Evolutionary conservation across 352 stramenopile species (phyloP).

Genomic region (Phytophthora pini): DNA sequence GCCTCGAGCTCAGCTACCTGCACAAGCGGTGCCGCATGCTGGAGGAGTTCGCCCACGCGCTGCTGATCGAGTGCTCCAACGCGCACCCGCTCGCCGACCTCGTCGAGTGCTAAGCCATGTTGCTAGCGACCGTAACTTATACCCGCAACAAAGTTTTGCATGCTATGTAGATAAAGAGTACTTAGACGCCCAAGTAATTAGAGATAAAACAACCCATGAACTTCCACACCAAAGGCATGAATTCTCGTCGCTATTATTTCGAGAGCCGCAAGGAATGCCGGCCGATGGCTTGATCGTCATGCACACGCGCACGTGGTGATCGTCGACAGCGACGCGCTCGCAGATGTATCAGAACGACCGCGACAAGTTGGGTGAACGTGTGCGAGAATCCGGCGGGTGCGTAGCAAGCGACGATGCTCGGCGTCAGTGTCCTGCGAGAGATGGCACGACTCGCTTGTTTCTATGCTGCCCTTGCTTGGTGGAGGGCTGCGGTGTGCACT

Average conservation of each 20-base stretch:
- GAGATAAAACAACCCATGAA: constrained; percentile 22
- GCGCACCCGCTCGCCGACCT: constrained; percentile 77
- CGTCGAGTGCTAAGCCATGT: constrained; percentile 51
- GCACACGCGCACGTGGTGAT: neutral
- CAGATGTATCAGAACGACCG: constrained; percentile 9
- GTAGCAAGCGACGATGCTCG: constrained; percentile 19
- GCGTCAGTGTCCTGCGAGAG: constrained; percentile 3
- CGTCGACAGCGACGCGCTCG: neutral
- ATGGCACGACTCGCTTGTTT: constrained; percentile 20
- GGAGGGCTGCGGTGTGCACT: constrained; percentile 28
- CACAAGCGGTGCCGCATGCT: constrained; percentile 81
- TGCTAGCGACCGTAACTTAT: constrained; percentile 34
- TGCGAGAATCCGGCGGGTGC: constrained; percentile 19
- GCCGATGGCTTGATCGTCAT: constrained; percentile 11
- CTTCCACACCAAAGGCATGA: neutral
- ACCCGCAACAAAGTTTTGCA: constrained; percentile 36
- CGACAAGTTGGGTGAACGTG: constrained; percentile 11
- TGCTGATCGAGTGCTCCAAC: constrained; percentile 78
- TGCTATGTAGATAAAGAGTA: constrained; percentile 41
- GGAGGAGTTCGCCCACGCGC: constrained; percentile 76
- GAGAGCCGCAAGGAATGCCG: constrained; percentile 10
- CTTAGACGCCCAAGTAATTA: constrained; percentile 31
- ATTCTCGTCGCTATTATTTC: neutral
- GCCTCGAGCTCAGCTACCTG: constrained; percentile 83
- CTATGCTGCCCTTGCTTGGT: constrained; percentile 20